Base-by-base conservation (phyloP, 768 basidiomycete species). In the Hygrophorus russula region DNA sequence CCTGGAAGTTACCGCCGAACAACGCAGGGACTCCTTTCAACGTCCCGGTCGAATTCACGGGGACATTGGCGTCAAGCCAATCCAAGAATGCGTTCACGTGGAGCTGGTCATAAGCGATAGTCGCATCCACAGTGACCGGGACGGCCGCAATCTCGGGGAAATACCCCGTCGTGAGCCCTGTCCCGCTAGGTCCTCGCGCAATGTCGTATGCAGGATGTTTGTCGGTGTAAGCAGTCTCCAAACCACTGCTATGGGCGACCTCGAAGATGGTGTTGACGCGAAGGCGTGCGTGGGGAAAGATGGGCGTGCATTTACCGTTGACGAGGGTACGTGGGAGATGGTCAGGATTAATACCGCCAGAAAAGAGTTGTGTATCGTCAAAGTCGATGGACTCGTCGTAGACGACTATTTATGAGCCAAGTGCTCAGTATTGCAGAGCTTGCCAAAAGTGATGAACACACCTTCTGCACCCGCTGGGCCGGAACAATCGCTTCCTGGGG, bases 131-230 rank as follows among this genome's bases (percentile, higher is more conserved):
- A 11, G 27, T 42, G 41, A 6, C 19, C 15, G 41, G 27, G 7
- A 10, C 29, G 41, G 10, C 19, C 9, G 41, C 31, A 8, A 42
- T 42, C 19, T 42, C 41, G 8, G 41, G 41, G 31, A 42, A 42
- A 28, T 42, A 42, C 33, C 41, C 41, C 9, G 24, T 27, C 14
- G 41, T 10, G 8, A 42, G 29, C 6, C 41, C 41, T 15, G 6
- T 6, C 30, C 41, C 41, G 17, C 41, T 42, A 6, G 41, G 41
- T 17, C 41, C 41, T 6, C 41, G 41, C 6, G 33, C 41, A 6
- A 42, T n/a, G 19, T 42, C 41, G 31, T 42, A 42, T 13, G 41
- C 41, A 18, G 41, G 41, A 33, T 42, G 41, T 18, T 42, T 42
- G 31, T 42, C 41, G 7, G 41, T 32, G 31, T 42, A 42, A 32